A percentile compares a stretch with the other conserved stretches of the same genome.
Conservation (phyloP, 495 filamentous ascomycete genomes). For the Cryomyces antarcticus region DNA sequence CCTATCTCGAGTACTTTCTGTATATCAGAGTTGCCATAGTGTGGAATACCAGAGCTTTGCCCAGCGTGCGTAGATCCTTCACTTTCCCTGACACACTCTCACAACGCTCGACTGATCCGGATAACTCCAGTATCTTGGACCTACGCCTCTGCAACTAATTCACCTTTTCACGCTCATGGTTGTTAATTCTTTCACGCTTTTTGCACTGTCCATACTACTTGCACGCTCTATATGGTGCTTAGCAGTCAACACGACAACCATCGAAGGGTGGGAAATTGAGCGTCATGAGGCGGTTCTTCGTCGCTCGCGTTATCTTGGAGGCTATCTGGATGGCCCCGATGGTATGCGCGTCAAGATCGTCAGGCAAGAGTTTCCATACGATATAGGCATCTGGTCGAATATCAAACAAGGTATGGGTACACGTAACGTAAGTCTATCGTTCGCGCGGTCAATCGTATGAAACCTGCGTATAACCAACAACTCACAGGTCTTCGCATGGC, state of each 20-base stretch:
- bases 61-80: slow-evolving; percentile 29
- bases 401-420: slow-evolving; percentile 53
- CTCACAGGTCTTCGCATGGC: slow-evolving; percentile 28
- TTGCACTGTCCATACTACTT: slow-evolving; percentile 47
- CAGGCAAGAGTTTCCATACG: slow-evolving; percentile 74
- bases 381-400: slow-evolving; percentile 73
- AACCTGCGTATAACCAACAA: neutral
- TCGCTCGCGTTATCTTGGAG: slow-evolving; percentile 33
- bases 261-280: slow-evolving; percentile 86
- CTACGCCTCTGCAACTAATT: slow-evolving; percentile 36
- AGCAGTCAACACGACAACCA: slow-evolving; percentile 52
- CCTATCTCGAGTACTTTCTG: slow-evolving; percentile 37
- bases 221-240: slow-evolving; percentile 36
- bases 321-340: slow-evolving; percentile 39
- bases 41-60: slow-evolving; percentile 45
- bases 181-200: slow-evolving; percentile 37
- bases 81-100: neutral
- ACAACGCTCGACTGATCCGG: neutral
- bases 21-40: slow-evolving; percentile 37
- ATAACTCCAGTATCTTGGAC: slow-evolving; percentile 48
- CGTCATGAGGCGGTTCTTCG: slow-evolving; percentile 57
- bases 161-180: slow-evolving; percentile 46
- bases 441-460: neutral
- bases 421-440: slow-evolving; percentile 23
- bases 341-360: slow-evolving; percentile 33